Evolutionary conservation across 345 rosid genomes (phyloP).

Genomic region (Eucalyptus caleyi): DNA sequence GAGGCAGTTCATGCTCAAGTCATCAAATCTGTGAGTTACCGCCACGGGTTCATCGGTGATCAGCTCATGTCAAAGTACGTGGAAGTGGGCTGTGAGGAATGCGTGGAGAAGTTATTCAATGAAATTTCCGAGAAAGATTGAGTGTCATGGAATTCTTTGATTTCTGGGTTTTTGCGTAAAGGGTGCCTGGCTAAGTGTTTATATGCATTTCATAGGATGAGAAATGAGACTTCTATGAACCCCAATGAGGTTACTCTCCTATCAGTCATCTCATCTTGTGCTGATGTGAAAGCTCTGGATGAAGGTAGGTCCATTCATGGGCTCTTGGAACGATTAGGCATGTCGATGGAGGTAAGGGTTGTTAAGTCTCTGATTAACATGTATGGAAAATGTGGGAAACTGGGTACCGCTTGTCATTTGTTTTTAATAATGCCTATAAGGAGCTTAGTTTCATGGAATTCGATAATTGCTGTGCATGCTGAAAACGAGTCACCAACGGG

Average conservation of each 20-base stretch:
- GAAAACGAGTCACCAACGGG: constrained; percentile 17
- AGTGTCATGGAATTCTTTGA: constrained; percentile 61
- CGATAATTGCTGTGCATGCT: constrained; percentile 27
- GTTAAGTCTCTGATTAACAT: constrained; percentile 37
- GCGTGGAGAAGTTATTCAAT: constrained; percentile 34
- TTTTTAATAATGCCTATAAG: constrained; percentile 25
- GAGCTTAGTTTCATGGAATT: constrained; percentile 59
- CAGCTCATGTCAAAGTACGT: constrained; percentile 26
- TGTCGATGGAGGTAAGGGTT: constrained; percentile 33
- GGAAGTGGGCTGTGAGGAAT: constrained; percentile 15
- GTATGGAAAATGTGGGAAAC: constrained; percentile 42
- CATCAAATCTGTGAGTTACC: constrained; percentile 35
- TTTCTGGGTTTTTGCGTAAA: constrained; percentile 29
- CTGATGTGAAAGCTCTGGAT: constrained; percentile 10
- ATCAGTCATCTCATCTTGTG: constrained; percentile 48
- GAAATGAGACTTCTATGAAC: constrained; percentile 15
- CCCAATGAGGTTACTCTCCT: constrained; percentile 41
- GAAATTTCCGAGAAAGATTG: constrained; percentile 51
- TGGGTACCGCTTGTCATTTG: constrained; percentile 24
- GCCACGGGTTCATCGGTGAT: constrained; percentile 53
- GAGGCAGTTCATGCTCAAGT: constrained; percentile 30
- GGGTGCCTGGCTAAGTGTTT: constrained; percentile 25
- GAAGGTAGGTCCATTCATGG: constrained; percentile 47
- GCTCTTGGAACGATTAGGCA: constrained; percentile 26
- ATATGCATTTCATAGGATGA: constrained; percentile 18